Percentiles rank a stretch among this genome's conserved stretches.
Conservation (phyloP, 371 early-diverging fungal genomes). For the Mucor ambiguus region DNA sequence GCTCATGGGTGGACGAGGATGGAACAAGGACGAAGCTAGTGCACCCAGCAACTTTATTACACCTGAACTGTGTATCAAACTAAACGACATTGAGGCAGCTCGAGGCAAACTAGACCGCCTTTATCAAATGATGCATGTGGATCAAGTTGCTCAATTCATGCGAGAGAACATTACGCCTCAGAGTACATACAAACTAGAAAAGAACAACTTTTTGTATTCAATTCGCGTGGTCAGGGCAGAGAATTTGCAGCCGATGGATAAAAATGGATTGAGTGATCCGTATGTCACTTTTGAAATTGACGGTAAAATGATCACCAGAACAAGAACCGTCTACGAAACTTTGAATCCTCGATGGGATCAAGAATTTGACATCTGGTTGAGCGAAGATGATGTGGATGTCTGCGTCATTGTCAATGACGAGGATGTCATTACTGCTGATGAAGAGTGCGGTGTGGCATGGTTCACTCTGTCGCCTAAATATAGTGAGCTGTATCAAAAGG, state of each 20-base stretch:
- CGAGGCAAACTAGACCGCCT: constrained; percentile 54
- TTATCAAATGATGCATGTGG: constrained; percentile 58
- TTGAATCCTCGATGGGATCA: constrained; percentile 89
- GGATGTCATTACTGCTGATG: constrained; percentile 71
- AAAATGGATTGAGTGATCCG: constrained; percentile 61
- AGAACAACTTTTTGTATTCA: constrained; percentile 32
- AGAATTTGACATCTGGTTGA: constrained; percentile 66
- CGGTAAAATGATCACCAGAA: constrained; percentile 49
- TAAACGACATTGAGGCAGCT: constrained; percentile 62
- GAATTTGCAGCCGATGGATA: constrained; percentile 43
- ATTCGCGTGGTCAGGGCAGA: constrained; percentile 52
- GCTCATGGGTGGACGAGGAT: constrained; percentile 18
- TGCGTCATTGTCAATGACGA: constrained; percentile 68
- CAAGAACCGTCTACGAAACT: constrained; percentile 61
- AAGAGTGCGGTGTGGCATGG: constrained; percentile 68
- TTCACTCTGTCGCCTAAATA: constrained; percentile 56
- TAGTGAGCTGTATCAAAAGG: constrained; percentile 57
- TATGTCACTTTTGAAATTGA: constrained; percentile 64
- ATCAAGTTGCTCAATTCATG: constrained; percentile 39
- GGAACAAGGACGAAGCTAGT: constrained; percentile 18
- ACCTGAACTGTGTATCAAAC: constrained; percentile 50
- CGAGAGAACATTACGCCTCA: constrained; percentile 18
- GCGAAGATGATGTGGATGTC: constrained; percentile 50
- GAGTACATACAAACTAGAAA: constrained; percentile 11
- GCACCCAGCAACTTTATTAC: constrained; percentile 50